Percentiles rank a stretch among this genome's conserved stretches.
Conservation (phyloP, 805 yeast species). For the Candida rishiriensis region DNA sequence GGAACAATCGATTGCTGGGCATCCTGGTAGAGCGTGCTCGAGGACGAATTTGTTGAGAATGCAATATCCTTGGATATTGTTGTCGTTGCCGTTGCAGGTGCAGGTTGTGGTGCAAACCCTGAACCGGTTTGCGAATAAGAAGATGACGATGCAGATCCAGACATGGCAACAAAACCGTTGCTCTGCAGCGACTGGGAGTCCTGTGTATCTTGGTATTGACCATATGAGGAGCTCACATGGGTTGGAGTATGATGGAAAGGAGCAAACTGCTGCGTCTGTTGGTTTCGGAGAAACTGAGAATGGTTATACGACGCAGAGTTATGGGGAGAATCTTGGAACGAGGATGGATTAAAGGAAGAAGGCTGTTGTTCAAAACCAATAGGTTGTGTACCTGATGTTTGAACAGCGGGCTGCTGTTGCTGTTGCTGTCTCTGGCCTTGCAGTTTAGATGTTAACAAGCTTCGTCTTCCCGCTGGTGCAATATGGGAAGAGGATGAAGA, state of each 20-base stretch:
- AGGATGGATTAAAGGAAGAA: slow-evolving; percentile 6
- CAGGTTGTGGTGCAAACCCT: slow-evolving; percentile 33
- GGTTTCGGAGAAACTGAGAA: slow-evolving; percentile 14
- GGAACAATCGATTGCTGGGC: slow-evolving; percentile 26
- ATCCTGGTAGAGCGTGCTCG: slow-evolving; percentile 30
- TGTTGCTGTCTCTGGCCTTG: slow-evolving; percentile 19
- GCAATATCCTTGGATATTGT: slow-evolving; percentile 47
- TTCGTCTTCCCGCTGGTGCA: slow-evolving; percentile 27
- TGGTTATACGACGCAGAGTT: slow-evolving; percentile 5
- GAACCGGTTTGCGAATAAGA: slow-evolving; percentile 9
- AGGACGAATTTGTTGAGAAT: slow-evolving; percentile 32
- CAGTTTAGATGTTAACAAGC: slow-evolving; percentile 26
- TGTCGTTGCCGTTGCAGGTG: slow-evolving; percentile 52
- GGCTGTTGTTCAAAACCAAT: slow-evolving; percentile 5
- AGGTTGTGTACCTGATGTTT: slow-evolving; percentile 5
- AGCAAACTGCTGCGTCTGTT: slow-evolving; percentile 22
- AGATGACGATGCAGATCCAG: slow-evolving; percentile 5
- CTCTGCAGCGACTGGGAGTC: slow-evolving; percentile 4
- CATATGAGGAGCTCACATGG: slow-evolving; percentile 38
- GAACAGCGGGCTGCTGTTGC: slow-evolving; percentile 9
- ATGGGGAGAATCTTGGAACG: slow-evolving; percentile 5
- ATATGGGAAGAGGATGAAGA: slow-evolving; percentile 15
- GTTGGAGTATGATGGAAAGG: slow-evolving; percentile 45
- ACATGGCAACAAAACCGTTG: slow-evolving; percentile 15
- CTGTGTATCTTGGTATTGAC: slow-evolving; percentile 6